Percentiles rank a stretch among this genome's conserved stretches.
These are phyloP conservation scores for Ailanthus altissimus DNA, from an alignment of 345 rosid genomes.

Conservation along the genomic window DNA sequence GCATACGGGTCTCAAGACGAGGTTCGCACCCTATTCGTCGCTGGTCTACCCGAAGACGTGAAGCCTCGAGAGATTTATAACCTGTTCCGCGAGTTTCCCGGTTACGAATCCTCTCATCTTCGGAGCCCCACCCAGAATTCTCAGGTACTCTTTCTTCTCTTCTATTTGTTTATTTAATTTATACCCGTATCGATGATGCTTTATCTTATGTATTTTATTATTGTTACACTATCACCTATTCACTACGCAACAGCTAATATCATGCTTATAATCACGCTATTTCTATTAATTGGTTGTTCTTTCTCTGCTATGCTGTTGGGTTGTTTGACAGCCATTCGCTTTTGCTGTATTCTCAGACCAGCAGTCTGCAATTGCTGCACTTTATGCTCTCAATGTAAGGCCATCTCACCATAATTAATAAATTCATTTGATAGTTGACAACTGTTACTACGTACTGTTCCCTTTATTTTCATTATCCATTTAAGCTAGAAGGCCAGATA, in stretches of 20 bases:
- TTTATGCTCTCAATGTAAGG: constrained; percentile 84
- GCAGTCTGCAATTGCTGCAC: constrained; percentile 69
- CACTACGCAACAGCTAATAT: not conserved
- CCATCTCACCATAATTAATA: not conserved
- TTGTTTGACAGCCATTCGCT: constrained; percentile 69
- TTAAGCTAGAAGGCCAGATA: not conserved
- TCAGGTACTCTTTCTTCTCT: constrained; percentile 38
- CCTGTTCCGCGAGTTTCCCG: constrained; percentile 83
- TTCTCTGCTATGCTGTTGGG: constrained; percentile 23
- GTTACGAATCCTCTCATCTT: constrained; percentile 86
- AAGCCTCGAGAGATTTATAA: constrained; percentile 88
- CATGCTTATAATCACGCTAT: not conserved
- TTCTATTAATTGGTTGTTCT: constrained; percentile 9
- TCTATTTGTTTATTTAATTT: not conserved
- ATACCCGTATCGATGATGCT: too few species aligned
- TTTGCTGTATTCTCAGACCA: constrained; percentile 79
- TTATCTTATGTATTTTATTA: too few species aligned
- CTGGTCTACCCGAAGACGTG: constrained; percentile 88
- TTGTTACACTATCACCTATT: not conserved
- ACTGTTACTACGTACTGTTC: not conserved
- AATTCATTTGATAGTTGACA: constrained; percentile 1
- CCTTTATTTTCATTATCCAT: not conserved
- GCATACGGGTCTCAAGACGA: constrained; percentile 41
- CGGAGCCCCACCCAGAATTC: constrained; percentile 52
- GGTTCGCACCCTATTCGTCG: constrained; percentile 84